Evolutionary conservation across 352 stramenopile species (phyloP), one percentile per base, ranked within the genome.

Genomic region (Phytophthora pisi): DNA sequence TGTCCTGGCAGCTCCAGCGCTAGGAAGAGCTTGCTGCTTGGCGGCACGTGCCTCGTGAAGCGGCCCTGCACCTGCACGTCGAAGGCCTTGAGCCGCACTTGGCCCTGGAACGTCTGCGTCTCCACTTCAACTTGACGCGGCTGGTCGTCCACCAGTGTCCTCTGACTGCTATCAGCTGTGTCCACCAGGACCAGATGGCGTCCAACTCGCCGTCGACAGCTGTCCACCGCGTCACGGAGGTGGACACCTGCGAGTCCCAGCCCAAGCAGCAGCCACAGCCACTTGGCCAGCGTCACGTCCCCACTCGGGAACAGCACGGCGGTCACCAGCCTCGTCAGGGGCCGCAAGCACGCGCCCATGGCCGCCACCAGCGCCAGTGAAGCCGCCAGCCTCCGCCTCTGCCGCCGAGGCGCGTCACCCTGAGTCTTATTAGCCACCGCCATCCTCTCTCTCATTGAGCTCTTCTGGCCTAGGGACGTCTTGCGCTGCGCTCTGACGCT

Each of bases 11-110:
- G 59, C 47, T 91, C 82, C 7, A 76, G 65, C 11, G 83, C 82
- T 28, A 94, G 40, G 23, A 81, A 89, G 15, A 89, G 10, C 30
- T 75, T 70, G n/a, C 57, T 64, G 2, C 63, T 68, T 0, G 57
- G 47, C 5, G 78, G 67, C 0, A 79, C 68, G 0, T 64, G 52
- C 13, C 69, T 67, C 58, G 79, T 91, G 61, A 94, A 91, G 10
- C 62, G 70, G 2, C 84, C 86, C 52, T 94, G 84, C 0, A 92
- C 49, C 34, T 91, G 84, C 23, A 94, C 64, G 62, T 75, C 81
- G 24, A 54, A 53, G 13, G 23, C 58, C 20, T 46, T 56, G 2
- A 23, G 18, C 13, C 26, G 61, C 54, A 75, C 36, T 61, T 71
- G 67, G 9, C 67, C 67, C 30, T 68, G 61, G 38, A 75, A 75